These are phyloP conservation scores for Tetrapyrgos nigripes DNA, from an alignment of 1,284 basidiomycete genomes.

Conservation along the genomic window DNA sequence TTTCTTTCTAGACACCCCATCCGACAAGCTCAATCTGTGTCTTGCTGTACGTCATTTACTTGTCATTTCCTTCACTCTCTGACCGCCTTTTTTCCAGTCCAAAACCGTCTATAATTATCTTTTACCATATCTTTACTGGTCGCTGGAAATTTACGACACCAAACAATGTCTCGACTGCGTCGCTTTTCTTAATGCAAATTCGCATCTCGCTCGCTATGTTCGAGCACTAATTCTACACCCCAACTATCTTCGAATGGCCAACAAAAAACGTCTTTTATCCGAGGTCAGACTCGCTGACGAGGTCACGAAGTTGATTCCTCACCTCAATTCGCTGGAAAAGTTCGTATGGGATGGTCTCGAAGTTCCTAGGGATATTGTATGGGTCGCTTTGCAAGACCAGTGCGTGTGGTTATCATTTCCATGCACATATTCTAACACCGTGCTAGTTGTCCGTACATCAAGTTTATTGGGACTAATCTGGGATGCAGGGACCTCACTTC, in stretches of 20 bases:
- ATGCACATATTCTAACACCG: background rate
- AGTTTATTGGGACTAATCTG: constrained; percentile 50
- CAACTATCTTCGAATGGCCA: constrained; percentile 30
- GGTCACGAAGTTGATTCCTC: constrained; percentile 37
- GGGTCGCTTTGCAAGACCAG: constrained; percentile 51
- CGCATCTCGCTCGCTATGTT: constrained; percentile 51
- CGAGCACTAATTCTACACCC: constrained; percentile 48
- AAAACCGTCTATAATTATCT: background rate
- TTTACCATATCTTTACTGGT: background rate
- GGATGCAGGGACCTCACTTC: constrained; percentile 48
- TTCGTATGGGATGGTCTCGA: constrained; percentile 63
- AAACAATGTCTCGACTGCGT: background rate
- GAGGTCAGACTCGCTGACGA: constrained; percentile 32
- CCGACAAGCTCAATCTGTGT: constrained; percentile 1
- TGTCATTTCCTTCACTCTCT: background rate
- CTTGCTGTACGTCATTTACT: constrained; percentile 1
- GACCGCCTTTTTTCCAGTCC: background rate
- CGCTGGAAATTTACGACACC: background rate
- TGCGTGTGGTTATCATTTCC: constrained; percentile 30
- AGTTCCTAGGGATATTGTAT: constrained; percentile 54
- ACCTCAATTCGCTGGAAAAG: constrained; percentile 48
- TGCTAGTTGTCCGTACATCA: constrained; percentile 52
- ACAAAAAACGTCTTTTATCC: constrained; percentile 28
- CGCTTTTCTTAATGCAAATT: constrained; percentile 26
- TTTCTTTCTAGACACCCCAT: background rate